A percentile compares a stretch with the other conserved stretches of the same genome.
Evolutionary conservation across 2,329 filamentous ascomycete species (phyloP).

Genomic region (Chaetomium globosum): DNA sequence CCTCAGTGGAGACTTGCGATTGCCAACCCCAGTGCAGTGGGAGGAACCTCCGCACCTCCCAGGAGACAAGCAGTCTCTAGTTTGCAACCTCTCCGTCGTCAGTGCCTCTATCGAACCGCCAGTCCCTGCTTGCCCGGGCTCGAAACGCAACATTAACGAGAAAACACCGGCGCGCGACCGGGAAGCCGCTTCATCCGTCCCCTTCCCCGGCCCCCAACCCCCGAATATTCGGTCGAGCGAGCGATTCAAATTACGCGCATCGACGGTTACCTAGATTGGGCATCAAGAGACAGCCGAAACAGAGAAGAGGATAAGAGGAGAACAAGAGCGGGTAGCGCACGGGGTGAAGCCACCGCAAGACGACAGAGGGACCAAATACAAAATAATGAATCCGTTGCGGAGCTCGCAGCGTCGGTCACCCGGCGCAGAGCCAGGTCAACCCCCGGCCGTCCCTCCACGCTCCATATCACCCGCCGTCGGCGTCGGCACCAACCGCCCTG

Average conservation of each 20-base stretch:
- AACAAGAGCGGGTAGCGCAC: neutral
- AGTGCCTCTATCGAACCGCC: neutral
- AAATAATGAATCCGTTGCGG: conserved; percentile 42
- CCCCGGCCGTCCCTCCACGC: conserved; percentile 57
- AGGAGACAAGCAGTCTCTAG: neutral
- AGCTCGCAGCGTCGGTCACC: conserved; percentile 61
- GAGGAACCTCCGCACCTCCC: conserved; percentile 17
- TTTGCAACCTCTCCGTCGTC: conserved; percentile 13
- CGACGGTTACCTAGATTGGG: conserved; percentile 15
- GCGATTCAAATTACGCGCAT: conserved; percentile 3
- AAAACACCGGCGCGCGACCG: too few species aligned
- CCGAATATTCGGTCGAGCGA: conserved; percentile 9
- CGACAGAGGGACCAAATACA: neutral
- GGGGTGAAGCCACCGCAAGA: conserved; percentile 1
- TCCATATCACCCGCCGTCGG: conserved; percentile 62
- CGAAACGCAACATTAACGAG: conserved; percentile 14
- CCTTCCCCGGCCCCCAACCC: conserved; percentile 18
- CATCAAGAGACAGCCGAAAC: conserved; percentile 16
- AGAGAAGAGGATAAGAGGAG: neutral
- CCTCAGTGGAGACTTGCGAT: conserved; percentile 27
- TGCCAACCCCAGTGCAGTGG: conserved; percentile 17
- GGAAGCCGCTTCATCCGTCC: neutral
- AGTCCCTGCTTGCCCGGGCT: neutral
- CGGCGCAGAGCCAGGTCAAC: conserved; percentile 62
- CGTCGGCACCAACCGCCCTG: conserved; percentile 46